A percentile compares a stretch with the other conserved stretches of the same genome.
phyloP scores from a whole-genome alignment of 2,329 filamentous ascomycete species.

The Fusarium tjaetaba region DNA sequence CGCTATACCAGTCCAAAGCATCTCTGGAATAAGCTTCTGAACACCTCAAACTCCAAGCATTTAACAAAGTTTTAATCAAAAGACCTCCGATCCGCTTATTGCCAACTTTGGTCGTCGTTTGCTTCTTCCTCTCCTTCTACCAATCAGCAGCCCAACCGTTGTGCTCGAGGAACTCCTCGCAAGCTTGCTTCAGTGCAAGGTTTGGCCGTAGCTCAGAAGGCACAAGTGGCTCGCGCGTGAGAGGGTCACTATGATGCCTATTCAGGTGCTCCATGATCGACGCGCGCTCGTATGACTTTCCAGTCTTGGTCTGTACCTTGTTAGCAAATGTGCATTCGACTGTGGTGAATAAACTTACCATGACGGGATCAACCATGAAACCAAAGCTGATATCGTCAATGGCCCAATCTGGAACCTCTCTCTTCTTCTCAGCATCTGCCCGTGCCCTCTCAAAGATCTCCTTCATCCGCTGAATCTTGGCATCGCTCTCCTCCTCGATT shows the following conservation, averaged over 20 bases:
- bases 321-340: conserved; percentile 3
- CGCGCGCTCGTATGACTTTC: conserved; percentile 88
- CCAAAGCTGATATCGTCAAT: conserved; percentile 81
- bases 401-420: conserved; percentile 78
- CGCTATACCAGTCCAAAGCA: conserved; percentile 8
- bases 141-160: conserved; percentile 96
- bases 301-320: conserved; percentile 74
- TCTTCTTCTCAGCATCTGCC: conserved; percentile 54
- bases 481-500: conserved; percentile 58
- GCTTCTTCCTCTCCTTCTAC: conserved; percentile 55
- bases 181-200: conserved; percentile 81
- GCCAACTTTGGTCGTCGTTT: background rate
- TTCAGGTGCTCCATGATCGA: conserved; percentile 88
- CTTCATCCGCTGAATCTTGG: conserved; percentile 57
- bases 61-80: background rate
- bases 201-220: conserved; percentile 82
- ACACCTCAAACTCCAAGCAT: conserved; percentile 16
- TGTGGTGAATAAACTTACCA: conserved; percentile 54
- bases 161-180: conserved; percentile 82
- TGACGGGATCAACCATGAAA: conserved; percentile 77
- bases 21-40: background rate
- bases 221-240: conserved; percentile 80
- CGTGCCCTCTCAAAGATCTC: conserved; percentile 64
- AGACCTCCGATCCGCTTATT: background rate
- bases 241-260: conserved; percentile 77